Base-by-base conservation (phyloP, 805 yeast genomes). In the Lipomyces starkeyi region DNA sequence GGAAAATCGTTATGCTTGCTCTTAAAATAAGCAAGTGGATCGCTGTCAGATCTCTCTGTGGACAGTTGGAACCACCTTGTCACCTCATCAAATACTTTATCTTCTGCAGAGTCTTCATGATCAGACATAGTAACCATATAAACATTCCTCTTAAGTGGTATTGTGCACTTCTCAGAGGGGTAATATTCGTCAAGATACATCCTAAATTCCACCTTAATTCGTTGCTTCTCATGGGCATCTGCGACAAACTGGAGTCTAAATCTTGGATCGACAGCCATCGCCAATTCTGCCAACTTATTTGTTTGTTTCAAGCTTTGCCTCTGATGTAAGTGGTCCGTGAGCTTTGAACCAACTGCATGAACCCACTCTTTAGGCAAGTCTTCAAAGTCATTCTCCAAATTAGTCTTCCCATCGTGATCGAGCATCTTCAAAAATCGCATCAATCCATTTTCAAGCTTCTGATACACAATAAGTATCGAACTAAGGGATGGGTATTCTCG, bases 141-240 rank as follows among this genome's bases (percentile, higher is more conserved):
- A 53, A 22, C 56, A 25, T 53, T 53, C 32, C 56, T 53, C 32
- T 53, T 53, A 9, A 53, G 56, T 9, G 56, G 56, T 53, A 53
- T 9, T 0, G 56, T 53, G 32, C 32, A 52, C 56, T 32, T 20
- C 14, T 53, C 56, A n/a, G 56, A 53, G 8, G 56, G 56, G 49
- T 43, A 43, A 43, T 43, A 7, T 43, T 43, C 49, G 49, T 43
- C 49, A 4, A 43, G 49, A 53, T 53, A 53, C 25, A 25, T 53
- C 32, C 56, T 53, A 53, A 52, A 53, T 53, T 22, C 56, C 56
- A 4, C 56, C 56, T 53, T 53, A 53, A 53, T 53, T 53, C 56
- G 56, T 20, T 53, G 56, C 56, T 53, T 53, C 56, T 53, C 56
- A 53, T 53, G 56, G 56, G 56, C 56, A 53, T 53, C 56, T 32